Conservation (phyloP, 768 basidiomycete species). For the Lentinula sp. region DNA sequence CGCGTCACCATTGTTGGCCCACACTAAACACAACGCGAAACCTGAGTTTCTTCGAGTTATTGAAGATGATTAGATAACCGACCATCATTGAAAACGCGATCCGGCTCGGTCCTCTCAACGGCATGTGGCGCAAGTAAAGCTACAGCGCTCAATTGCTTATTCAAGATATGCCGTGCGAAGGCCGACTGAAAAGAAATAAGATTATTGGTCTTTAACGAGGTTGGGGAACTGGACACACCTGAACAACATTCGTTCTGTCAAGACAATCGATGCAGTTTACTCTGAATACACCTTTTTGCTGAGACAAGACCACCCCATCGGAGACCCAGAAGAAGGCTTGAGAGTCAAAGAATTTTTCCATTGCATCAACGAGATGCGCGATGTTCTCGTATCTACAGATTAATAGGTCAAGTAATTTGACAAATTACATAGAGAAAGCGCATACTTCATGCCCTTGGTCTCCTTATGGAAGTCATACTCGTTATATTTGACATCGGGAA, state of each 20-base stretch:
- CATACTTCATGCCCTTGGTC: slow-evolving; percentile 91
- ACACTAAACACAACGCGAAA: slow-evolving; percentile 43
- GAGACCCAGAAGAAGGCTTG: slow-evolving; percentile 55
- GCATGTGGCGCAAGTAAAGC: slow-evolving; percentile 52
- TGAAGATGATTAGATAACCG: slow-evolving; percentile 9
- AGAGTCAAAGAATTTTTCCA: slow-evolving; percentile 68
- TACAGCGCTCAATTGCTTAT: slow-evolving; percentile 66
- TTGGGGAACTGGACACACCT: slow-evolving; percentile 36
- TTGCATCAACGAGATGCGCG: slow-evolving; percentile 60
- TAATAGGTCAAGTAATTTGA: background rate
- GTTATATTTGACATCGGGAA: slow-evolving; percentile 43
- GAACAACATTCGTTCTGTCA: slow-evolving; percentile 92
- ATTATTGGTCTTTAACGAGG: background rate
- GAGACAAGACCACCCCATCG: slow-evolving; percentile 59
- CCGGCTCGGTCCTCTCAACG: slow-evolving; percentile 55
- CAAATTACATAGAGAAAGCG: slow-evolving; percentile 4
- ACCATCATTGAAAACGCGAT: slow-evolving; percentile 79
- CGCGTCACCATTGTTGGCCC: slow-evolving; percentile 98
- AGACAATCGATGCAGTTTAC: slow-evolving; percentile 96
- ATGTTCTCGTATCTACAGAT: slow-evolving; percentile 80
- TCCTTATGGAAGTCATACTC: slow-evolving; percentile 94
- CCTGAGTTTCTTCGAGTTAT: background rate
- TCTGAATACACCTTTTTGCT: slow-evolving; percentile 83
- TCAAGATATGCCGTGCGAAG: slow-evolving; percentile 79
- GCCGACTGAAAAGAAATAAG: slow-evolving; percentile 56